A percentile compares a stretch with the other conserved stretches of the same genome.
Evolutionary conservation across 2,329 filamentous ascomycete species (phyloP).

Genomic region (Cytospora leucostoma): DNA sequence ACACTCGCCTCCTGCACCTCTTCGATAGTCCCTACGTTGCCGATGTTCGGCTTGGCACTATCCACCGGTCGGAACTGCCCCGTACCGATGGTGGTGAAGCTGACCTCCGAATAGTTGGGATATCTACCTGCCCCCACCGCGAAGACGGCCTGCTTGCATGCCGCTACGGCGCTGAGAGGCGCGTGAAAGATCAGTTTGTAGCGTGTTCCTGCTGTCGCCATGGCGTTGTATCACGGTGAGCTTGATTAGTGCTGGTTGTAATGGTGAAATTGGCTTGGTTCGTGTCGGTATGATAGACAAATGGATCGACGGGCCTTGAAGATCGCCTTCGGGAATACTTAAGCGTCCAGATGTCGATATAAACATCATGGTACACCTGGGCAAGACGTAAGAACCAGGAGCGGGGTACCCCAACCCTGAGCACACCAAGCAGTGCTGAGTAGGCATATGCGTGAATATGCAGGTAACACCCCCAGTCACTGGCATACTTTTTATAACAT

Average conservation of each 20-base stretch:
- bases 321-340: too few relatives aligned
- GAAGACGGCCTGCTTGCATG: constrained; percentile 58
- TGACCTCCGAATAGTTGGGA: constrained; percentile 57
- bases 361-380: too few relatives aligned
- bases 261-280: not conserved
- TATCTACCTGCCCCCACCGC: constrained; percentile 58
- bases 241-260: not conserved
- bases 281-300: not conserved
- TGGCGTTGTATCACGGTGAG: not conserved
- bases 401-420: too few relatives aligned
- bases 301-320: not conserved
- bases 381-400: too few relatives aligned
- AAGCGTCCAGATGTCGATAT: too few relatives aligned
- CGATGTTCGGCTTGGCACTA: constrained; percentile 64
- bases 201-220: constrained; percentile 24
- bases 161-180: constrained; percentile 46
- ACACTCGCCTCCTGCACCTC: constrained; percentile 61
- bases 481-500: too few relatives aligned
- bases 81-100: constrained; percentile 54
- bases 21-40: constrained; percentile 58
- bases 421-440: too few relatives aligned
- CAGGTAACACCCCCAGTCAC: too few relatives aligned
- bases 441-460: too few relatives aligned
- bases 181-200: constrained; percentile 52
- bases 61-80: constrained; percentile 68